phyloP scores from a whole-genome alignment of 2,329 filamentous ascomycete genomes.

The Botrytis cinerea region DNA sequence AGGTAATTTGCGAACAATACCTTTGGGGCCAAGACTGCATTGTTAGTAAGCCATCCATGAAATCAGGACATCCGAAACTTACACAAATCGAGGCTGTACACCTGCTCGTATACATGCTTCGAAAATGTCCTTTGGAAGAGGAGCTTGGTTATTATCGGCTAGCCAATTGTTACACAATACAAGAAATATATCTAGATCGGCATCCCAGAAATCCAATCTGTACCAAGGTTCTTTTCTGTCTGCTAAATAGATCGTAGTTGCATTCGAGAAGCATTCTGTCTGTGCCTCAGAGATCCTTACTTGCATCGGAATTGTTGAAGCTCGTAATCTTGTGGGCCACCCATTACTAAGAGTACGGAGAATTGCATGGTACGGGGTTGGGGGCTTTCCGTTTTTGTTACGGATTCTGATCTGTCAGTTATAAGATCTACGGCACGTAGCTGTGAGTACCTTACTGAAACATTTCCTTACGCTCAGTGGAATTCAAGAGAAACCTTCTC shows the following conservation, averaged over 20 bases:
- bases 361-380: constrained; percentile 18
- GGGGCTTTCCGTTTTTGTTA: neutral
- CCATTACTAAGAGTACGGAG: neutral
- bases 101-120: constrained; percentile 2
- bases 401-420: constrained; percentile 6
- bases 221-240: constrained; percentile 19
- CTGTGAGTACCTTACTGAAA: neutral
- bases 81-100: constrained; percentile 19
- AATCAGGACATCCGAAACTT: neutral
- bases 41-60: neutral
- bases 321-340: neutral
- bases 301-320: neutral
- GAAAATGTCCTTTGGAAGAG: neutral
- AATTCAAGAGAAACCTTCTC: constrained; percentile 19
- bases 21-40: constrained; percentile 1
- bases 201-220: constrained; percentile 19
- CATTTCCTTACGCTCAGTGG: neutral
- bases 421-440: no score
- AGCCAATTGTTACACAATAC: constrained; percentile 7
- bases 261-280: neutral
- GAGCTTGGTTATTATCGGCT: neutral
- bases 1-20: constrained; percentile 3
- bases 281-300: neutral
- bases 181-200: neutral
- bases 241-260: neutral